Evolutionary conservation across 2,329 filamentous ascomycete genomes (phyloP), one percentile per base, ranked within the genome.

Genomic region (Fusarium oxysporum): DNA sequence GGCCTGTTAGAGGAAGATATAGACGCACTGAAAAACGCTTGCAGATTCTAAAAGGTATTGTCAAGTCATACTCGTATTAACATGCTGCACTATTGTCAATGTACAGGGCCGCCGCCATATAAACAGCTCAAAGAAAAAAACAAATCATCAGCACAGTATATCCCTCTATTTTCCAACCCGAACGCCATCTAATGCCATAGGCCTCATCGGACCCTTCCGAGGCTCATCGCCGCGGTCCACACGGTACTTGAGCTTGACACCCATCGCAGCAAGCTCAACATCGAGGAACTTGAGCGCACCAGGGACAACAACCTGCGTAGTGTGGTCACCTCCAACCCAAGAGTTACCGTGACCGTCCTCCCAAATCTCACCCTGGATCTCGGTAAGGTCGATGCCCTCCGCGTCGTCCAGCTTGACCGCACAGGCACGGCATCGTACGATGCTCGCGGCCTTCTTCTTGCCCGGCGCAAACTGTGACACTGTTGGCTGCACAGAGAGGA

Each of bases 191-290:
- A 78, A 73, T 64, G 77, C 74, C 79, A 82, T 82, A 66, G 81
- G 85, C 74, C 81, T 80, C 80, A 89, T 79, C 5, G 83, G 83
- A 5, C 87, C 86, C 80, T 87, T 89, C 55, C 87, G 84, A 62
- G 87, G 85, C 76, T 86, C 88, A 75, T 98, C 92, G 81, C 92
- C 92, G 81, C 83, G 84, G 74, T 87, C 86, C 45, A 90, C 82
- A 62, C 85, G 84, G 77, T 97, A 98, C 86, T 94, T 97, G 84
- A 99, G 90, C 84, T 95, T 92, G 60, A 99, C 92, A 59, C 96
- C 96, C 96, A 99, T 99, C 62, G 95, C 95, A 40, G 95, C 94
- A 77, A 99, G 85, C 83, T 99, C 96, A 25, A 97, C 95, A 83
- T 99, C 96, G 74, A 99, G 84, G 85, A 93, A 98, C 83, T 93